Conservation (phyloP, 2,329 filamentous ascomycete genomes). For the Nemania abortiva region DNA sequence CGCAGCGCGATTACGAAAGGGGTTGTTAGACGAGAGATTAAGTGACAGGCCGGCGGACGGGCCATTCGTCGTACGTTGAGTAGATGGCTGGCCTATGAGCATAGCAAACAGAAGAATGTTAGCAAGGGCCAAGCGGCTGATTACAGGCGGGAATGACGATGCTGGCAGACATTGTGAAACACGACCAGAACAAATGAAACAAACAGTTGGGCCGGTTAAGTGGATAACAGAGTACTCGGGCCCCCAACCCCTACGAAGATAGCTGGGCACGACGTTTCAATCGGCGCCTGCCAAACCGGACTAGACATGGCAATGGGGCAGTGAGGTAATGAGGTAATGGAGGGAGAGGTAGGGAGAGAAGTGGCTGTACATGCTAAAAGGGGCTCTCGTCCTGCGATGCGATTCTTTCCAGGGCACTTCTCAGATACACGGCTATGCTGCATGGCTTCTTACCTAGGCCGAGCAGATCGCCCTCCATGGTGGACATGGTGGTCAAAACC, state of each 20-base stretch:
- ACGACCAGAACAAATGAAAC: constrained; percentile 61
- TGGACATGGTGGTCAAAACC: constrained; percentile 37
- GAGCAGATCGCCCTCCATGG: constrained; percentile 41
- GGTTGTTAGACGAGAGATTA: constrained; percentile 85
- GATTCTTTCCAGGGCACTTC: constrained; percentile 14
- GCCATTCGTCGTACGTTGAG: constrained; percentile 53
- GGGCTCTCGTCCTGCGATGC: constrained; percentile 15
- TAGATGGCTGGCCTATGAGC: constrained; percentile 54
- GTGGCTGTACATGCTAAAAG: constrained; percentile 21
- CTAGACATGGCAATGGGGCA: constrained; percentile 6
- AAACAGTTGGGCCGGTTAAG: constrained; percentile 55
- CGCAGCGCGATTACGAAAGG: constrained; percentile 78
- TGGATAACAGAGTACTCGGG: constrained; percentile 49
- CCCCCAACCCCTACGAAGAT: constrained; percentile 26
- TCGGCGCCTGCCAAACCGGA: constrained; percentile 13
- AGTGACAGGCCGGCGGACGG: constrained; percentile 66
- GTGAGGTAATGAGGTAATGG: background rate
- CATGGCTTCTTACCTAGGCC: constrained; percentile 41
- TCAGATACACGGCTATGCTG: constrained; percentile 18
- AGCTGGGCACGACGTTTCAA: constrained; percentile 19
- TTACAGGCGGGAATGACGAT: constrained; percentile 58
- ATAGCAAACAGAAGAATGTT: constrained; percentile 48
- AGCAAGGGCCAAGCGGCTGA: constrained; percentile 49
- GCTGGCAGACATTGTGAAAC: constrained; percentile 61
- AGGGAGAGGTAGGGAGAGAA: background rate